Conservation (phyloP, 768 basidiomycete genomes). For the Tubosaeta brunneosetosa region DNA sequence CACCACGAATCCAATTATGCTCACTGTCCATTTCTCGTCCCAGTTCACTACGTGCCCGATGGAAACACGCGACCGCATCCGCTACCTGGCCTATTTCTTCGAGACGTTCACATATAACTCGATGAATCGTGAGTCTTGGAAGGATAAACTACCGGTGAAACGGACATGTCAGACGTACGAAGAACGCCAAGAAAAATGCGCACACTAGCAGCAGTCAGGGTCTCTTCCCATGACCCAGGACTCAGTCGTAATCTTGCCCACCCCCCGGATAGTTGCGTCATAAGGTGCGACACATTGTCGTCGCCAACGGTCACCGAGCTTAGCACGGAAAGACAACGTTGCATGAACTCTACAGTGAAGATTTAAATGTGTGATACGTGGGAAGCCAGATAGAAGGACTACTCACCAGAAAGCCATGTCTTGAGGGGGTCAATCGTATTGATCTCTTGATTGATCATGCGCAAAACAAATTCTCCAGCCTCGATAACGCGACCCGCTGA, state of each 20-base stretch:
- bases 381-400: no score
- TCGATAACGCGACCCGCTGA: not conserved
- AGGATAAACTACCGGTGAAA: not conserved
- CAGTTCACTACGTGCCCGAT: not conserved
- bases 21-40: not conserved
- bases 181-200: not conserved
- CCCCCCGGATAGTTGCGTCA: no score
- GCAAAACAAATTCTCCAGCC: not conserved
- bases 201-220: not conserved
- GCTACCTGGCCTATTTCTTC: not conserved
- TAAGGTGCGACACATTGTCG: not conserved
- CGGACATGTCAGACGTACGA: not conserved
- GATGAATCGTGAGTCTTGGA: not conserved
- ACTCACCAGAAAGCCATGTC: no score
- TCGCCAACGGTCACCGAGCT: not conserved
- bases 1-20: not conserved
- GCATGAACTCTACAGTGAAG: not conserved
- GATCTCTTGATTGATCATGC: not conserved
- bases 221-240: conserved; percentile 1
- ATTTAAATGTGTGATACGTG: no score
- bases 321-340: not conserved
- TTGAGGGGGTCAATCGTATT: no score
- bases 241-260: conserved; percentile 6
- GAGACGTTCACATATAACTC: not conserved
- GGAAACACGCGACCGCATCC: not conserved